Evolutionary conservation across 768 basidiomycete species (phyloP), one percentile per base, ranked within the genome.

Genomic region (Trametes meyenii): DNA sequence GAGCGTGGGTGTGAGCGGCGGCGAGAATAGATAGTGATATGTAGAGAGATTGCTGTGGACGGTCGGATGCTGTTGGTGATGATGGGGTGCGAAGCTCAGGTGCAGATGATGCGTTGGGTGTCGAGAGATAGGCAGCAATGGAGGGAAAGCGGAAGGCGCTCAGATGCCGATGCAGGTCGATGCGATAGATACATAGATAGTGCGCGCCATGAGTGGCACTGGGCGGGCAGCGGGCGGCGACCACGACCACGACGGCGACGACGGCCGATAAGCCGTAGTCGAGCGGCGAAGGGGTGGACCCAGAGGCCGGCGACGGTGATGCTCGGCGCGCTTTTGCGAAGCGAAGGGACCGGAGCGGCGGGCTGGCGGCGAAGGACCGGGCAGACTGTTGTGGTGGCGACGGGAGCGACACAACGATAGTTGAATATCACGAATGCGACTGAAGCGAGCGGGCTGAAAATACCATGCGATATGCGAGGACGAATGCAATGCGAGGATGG

Each of bases 121-220:
- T 45, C 36, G 21, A 53, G 49, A 54, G 60, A 50, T 55, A 61
- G 48, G 45, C 56, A 58, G 56, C 56, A 58, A 58, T 58, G 56
- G 39, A 42, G 29, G 48, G 48, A 48, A 50, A 19, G 56, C 45
- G 44, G 59, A 39, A 40, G 58, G 24, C 24, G 42, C 59, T 52
- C 59, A 38, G 57, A 58, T 29, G 50, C 58, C 58, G 50, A 29
- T 58, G 48, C 56, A 40, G 26, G 48, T 58, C 60, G 44, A 60
- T 60, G 45, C 58, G 55, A 51, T 57, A 61, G 53, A 58, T 65
- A 61, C 60, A 65, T 65, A 59, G 60, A 61, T 61, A 52, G 46
- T 54, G 56, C 56, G 55, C 43, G 56, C 39, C 56, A 21, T n/a
- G 29, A 52, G 33, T 33, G 40, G 19, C 35, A 39, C 35, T 46